phyloP scores from a whole-genome alignment of 345 rosid species.

The Rubroshorea leprosula region DNA sequence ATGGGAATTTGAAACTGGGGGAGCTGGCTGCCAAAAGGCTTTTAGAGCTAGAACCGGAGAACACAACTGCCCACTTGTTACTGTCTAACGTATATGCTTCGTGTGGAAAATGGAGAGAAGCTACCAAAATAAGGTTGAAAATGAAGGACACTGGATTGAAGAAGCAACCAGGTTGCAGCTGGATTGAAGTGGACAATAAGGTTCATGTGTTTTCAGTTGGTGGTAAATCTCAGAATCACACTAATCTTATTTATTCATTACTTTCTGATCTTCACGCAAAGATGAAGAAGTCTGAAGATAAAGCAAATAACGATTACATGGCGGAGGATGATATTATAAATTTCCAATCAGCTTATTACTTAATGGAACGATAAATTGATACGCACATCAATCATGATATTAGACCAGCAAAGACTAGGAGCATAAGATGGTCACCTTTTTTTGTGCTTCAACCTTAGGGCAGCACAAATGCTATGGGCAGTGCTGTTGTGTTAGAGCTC shows the following conservation, averaged over 20 bases:
- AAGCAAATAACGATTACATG: slow-evolving; percentile 3
- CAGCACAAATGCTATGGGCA: no score
- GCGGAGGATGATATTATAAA: neutral
- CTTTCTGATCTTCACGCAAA: slow-evolving; percentile 35
- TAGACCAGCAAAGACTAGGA: no score
- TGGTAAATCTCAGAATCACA: slow-evolving; percentile 42
- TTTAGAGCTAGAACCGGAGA: slow-evolving; percentile 43
- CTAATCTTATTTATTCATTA: slow-evolving; percentile 27
- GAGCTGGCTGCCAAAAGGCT: slow-evolving; percentile 45
- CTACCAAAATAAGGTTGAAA: slow-evolving; percentile 39
- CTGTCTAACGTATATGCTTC: slow-evolving; percentile 59
- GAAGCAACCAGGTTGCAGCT: slow-evolving; percentile 78
- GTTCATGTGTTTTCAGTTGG: slow-evolving; percentile 49
- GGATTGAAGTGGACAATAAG: slow-evolving; percentile 46
- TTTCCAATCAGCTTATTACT: no score
- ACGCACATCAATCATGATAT: no score
- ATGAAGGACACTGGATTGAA: slow-evolving; percentile 65
- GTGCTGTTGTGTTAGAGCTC: no score
- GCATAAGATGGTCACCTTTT: no score
- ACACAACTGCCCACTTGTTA: slow-evolving; percentile 43
- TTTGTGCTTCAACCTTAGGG: no score
- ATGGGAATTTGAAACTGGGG: slow-evolving; percentile 44
- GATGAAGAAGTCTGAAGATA: slow-evolving; percentile 30
- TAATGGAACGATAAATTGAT: no score
- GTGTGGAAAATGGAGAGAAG: slow-evolving; percentile 45